Evolutionary conservation across 192 early-diverging fungal species (phyloP).

Genomic region (Oehlia diaphana): DNA sequence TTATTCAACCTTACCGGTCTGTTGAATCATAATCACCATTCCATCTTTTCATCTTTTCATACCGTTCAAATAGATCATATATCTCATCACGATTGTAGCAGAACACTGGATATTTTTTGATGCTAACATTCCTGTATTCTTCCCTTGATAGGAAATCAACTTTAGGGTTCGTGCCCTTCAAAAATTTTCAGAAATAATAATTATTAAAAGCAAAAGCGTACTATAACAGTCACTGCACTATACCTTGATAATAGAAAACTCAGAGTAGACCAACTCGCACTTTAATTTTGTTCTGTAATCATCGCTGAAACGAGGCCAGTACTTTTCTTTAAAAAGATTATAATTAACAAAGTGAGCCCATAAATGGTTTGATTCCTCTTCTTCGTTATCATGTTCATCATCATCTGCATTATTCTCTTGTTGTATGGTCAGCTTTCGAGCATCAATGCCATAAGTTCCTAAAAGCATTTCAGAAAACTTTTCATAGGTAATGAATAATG

Average conservation of each 20-base stretch:
- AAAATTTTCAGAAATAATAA: background rate
- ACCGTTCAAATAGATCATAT: conserved; percentile 24
- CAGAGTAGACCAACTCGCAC: conserved; percentile 7
- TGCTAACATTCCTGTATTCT: background rate
- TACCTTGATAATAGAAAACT: conserved; percentile 26
- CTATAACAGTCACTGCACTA: background rate
- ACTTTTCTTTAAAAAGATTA: background rate
- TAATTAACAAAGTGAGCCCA: conserved; percentile 25
- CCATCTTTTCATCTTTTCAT: conserved; percentile 15
- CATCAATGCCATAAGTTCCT: conserved; percentile 19
- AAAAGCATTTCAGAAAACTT: conserved; percentile 10
- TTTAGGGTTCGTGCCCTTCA: background rate
- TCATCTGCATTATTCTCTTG: background rate
- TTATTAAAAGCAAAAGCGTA: too few relatives aligned
- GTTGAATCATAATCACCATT: conserved; percentile 23
- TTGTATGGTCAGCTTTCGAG: background rate
- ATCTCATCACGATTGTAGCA: conserved; percentile 7
- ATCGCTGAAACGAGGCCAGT: conserved; percentile 15
- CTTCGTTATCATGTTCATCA: background rate
- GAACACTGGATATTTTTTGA: conserved; percentile 16
- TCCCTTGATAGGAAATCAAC: conserved; percentile 7
- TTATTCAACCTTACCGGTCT: conserved; percentile 7
- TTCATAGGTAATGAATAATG: conserved; percentile 23
- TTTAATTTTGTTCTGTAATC: background rate
- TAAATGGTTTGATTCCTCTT: background rate